Evolutionary conservation across 106 monocot genomes (phyloP).

Genomic region (Acanthochlamys bracteata): DNA sequence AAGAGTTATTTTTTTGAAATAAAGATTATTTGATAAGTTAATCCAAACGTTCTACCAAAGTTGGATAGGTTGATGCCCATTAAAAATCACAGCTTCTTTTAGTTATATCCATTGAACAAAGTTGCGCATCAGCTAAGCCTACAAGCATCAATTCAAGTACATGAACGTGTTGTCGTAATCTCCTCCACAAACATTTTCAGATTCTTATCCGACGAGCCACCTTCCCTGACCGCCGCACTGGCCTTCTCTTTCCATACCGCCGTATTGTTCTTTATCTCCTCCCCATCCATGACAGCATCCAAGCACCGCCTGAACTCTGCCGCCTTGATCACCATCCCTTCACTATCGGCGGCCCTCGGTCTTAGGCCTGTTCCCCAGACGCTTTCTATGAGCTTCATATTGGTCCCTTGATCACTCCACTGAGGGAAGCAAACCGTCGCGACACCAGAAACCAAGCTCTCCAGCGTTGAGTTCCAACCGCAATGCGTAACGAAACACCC

Average conservation of each 20-base stretch:
- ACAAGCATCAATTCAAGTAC: too few species aligned
- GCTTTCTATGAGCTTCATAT: conserved; percentile 6
- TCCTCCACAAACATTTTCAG: conserved; percentile 23
- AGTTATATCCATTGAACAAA: too few species aligned
- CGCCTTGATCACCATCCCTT: neutral
- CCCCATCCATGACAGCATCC: conserved; percentile 26
- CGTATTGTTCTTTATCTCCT: conserved; percentile 18
- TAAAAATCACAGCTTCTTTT: too few species aligned
- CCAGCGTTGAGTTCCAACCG: conserved; percentile 21
- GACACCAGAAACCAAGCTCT: neutral
- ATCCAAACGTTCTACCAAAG: too few species aligned
- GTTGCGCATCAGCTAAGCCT: too few species aligned
- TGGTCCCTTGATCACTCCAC: conserved; percentile 10
- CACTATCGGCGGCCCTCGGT: conserved; percentile 1
- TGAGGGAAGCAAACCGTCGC: conserved; percentile 10
- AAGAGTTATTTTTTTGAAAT: too few species aligned
- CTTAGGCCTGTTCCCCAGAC: conserved; percentile 8
- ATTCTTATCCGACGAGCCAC: conserved; percentile 26
- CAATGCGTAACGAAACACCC: conserved; percentile 36
- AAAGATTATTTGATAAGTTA: too few species aligned
- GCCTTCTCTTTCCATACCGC: conserved; percentile 22
- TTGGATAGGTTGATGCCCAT: too few species aligned
- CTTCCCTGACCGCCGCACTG: conserved; percentile 2
- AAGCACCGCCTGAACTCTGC: conserved; percentile 1
- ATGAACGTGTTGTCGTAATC: too few species aligned